Percentiles rank a stretch among this genome's conserved stretches.
phyloP scores from a whole-genome alignment of 2,329 filamentous ascomycete genomes.

The Aspergillus pseudoterreus region DNA sequence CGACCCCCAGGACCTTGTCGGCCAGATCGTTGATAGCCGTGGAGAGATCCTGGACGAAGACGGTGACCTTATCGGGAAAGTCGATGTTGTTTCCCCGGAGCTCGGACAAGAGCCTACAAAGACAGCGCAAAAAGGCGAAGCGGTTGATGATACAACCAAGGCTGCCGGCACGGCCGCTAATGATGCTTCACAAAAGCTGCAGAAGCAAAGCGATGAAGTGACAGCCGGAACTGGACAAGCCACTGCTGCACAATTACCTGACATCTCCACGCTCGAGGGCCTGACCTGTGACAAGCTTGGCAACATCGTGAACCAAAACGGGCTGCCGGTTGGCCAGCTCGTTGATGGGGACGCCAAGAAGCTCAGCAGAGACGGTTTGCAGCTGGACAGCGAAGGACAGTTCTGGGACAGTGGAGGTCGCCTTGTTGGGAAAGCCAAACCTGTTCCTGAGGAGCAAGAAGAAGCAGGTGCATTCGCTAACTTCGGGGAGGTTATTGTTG shows the following conservation, averaged over 20 bases:
- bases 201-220: constrained; percentile 22
- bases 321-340: constrained; percentile 54
- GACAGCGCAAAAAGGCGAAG: constrained; percentile 41
- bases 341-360: constrained; percentile 63
- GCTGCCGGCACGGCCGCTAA: constrained; percentile 34
- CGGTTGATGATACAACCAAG: constrained; percentile 40
- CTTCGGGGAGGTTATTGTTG: constrained; percentile 45
- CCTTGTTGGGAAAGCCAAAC: constrained; percentile 58
- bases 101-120: constrained; percentile 39
- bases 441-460: constrained; percentile 36
- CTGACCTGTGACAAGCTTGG: constrained; percentile 42
- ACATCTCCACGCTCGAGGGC: constrained; percentile 36
- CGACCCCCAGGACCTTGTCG: constrained; percentile 39
- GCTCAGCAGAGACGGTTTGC: constrained; percentile 40
- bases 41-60: constrained; percentile 33
- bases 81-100: constrained; percentile 20
- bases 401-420: constrained; percentile 62
- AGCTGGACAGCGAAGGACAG: constrained; percentile 58
- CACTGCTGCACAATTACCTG: constrained; percentile 22
- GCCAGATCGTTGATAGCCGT: constrained; percentile 37
- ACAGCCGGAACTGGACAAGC: constrained; percentile 28
- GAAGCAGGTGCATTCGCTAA: constrained; percentile 44
- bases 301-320: constrained; percentile 41
- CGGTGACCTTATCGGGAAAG: constrained; percentile 37
- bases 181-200: background rate